Percentiles rank a stretch among this genome's conserved stretches.
Conservation (phyloP, 208 protist genomes). For the Borovskyia barvae region DNA sequence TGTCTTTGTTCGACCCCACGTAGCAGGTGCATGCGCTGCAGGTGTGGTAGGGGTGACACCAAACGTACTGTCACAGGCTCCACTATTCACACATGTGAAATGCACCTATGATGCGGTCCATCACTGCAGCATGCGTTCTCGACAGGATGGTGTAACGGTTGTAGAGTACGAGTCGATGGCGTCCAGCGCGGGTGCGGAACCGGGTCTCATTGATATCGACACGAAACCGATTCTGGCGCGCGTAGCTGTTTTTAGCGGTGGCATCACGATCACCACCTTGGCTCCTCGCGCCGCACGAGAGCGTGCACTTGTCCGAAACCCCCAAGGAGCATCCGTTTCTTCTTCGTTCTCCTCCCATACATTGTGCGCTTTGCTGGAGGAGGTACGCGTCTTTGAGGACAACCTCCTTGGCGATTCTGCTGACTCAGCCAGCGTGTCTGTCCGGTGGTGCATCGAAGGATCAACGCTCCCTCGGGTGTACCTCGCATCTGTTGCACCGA, state of each 20-base stretch:
- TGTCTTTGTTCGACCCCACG: conserved; percentile 4
- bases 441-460: conserved; percentile 71
- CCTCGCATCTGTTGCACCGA: conserved; percentile 10
- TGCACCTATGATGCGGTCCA: conserved; percentile 49
- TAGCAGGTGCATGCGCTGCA: not conserved
- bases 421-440: conserved; percentile 11
- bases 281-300: conserved; percentile 16
- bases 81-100: conserved; percentile 21
- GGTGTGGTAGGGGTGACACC: not conserved
- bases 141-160: conserved; percentile 61
- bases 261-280: conserved; percentile 28
- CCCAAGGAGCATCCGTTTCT: not conserved
- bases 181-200: not conserved
- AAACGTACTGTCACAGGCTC: not conserved
- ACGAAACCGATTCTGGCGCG: conserved; percentile 9
- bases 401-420: conserved; percentile 7
- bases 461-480: conserved; percentile 71
- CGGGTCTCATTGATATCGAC: not conserved
- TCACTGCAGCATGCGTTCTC: conserved; percentile 52
- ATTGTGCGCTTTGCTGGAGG: conserved; percentile 21
- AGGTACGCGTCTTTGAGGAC: conserved; percentile 17
- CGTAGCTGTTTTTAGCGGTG: conserved; percentile 25
- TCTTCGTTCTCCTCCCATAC: conserved; percentile 19
- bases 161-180: conserved; percentile 40
- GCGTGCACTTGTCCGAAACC: conserved; percentile 1